Evolutionary conservation across 768 basidiomycete species (phyloP), one percentile per base, ranked within the genome.

Genomic region (Panellus pusillus): DNA sequence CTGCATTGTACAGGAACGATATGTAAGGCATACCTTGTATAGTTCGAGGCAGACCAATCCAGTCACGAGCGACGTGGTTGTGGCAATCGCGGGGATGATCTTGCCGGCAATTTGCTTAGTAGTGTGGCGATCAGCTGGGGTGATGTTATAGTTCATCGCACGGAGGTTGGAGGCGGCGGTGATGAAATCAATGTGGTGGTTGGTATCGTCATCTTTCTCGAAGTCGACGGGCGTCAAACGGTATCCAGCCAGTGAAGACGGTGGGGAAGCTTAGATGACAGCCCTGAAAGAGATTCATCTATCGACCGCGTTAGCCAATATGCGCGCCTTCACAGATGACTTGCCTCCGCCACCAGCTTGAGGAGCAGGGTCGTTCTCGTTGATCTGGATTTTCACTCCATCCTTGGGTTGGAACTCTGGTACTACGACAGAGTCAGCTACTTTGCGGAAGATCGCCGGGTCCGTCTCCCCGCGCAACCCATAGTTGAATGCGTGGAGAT

Each of bases 11-110:
- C 24, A 24, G 24, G 24, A 24, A 24, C 24, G 6, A 24, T 24
- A 24, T 24, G 24, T 6, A 24, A 24, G 24, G 24, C 69, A 54
- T 62, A 89, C 92, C 85, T 99, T 99, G 80, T 96, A 98, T 37
- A 99, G 81, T 73, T 99, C 97, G 47, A 98, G 71, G 71, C 96
- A 98, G 42, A 96, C 92, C 53, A 98, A 72, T 17, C 96, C 96
- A n/a, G 93, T 93, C 44, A 97, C 91, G 45, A 98, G 81, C 15
- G 94, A 87, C 1, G 97, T 98, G 4, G 96, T 98, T 6, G 96
- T 98, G n/a, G 95, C 96, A 65, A 98, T 98, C 18, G 97, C 97
- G 53, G 97, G 97, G 60, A 99, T 98, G 67, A 98, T 98, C 79
- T 98, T 98, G 44, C 97, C 96, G 13, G 95, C 95, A 65, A 98